Base-by-base conservation (phyloP, 257 asterid genomes). In the Perilla frutescens region DNA sequence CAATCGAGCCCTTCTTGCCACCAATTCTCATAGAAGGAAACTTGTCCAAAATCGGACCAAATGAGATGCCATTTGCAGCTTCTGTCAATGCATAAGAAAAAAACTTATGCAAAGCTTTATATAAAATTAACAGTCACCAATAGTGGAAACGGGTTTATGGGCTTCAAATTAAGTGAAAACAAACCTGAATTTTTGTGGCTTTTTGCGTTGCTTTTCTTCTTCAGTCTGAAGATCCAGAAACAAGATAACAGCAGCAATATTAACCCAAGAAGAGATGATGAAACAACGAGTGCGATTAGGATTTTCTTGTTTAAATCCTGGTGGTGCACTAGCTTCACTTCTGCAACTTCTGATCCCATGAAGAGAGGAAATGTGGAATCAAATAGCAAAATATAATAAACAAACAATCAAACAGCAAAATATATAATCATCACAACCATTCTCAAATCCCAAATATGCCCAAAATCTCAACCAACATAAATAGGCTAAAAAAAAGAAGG, bases 231-330 rank as follows among this genome's bases (percentile, higher is more conserved):
- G 81, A 92, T 72, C 86, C 87, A 92, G 50, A 86, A 82, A 53
- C 88, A 84, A 44, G 82, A 75, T 6, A 80, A 60, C 57, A 87
- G 70, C 66, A 90, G 81, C 87, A 90, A 64, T 64, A 89, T 71
- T 26, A 56, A 88, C 40, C 91, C 97, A 70, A 93, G 90, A 64
- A 91, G 90, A 37, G 89, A 79, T 62, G 96, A 82, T 29, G 98
- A 82, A 41, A 86, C 86, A 75, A 90, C 86, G 6, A 93, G 96
- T 1, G 97, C 91, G 66, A 91, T 74, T 8, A 91, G 89, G 78
- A 91, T 84, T 78, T 73, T 91, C 89, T 86, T 91, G 85, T 91
- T 91, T 53, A 89, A 78, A 65, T 84, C 94, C 81, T 93, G 96
- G 80, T 88, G 97, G 73, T 87, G 98, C 54, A 72, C 87, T 74